Base-by-base conservation (phyloP, 192 early-diverging fungal species). In the Powellomyces hirtus region DNA sequence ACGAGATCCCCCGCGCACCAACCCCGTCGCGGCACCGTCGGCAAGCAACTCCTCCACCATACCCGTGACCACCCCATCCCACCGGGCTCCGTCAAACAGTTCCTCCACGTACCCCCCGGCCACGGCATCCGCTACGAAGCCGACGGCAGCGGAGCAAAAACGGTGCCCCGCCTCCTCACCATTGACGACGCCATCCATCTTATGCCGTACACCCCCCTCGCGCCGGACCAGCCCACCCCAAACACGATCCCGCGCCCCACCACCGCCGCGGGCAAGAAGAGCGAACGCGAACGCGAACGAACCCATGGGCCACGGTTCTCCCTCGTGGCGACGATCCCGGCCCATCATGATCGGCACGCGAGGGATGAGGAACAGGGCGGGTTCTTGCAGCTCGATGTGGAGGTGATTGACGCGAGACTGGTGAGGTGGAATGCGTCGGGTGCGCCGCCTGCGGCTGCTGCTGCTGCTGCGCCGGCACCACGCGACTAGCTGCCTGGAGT, bases 361-460 rank as follows among this genome's bases (percentile, higher is more conserved):
- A n/a, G n/a, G n/a, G 72, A 49, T 49, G 53, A 56, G 18, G 26
- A 56, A 24, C 7, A 63, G 24, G 79, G 76, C 50, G 52, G 76
- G 59, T 90, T 88, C 65, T 62, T 92, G 74, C 81, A 86, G 26
- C 75, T 92, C 26, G 90, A 92, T 72, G 80, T 92, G 31, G 85
- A 90, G 68, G 88, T 92, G 31, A 81, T 90, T 27, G 83, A 88
- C 8, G 84, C 86, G 3, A 66, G 74, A 5, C 66, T 85, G 22
- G 79, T 85, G 4, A 66, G 22, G 40, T 66, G 71, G 64, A 66
- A 65, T 38, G 61, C 46, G n/a, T 49, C 46, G n/a, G n/a, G n/a
- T n/a, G n/a, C n/a, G n/a, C n/a, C n/a, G n/a, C n/a, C n/a, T n/a
- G n/a, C n/a, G n/a, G n/a, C n/a, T n/a, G n/a, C n/a, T n/a, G n/a